Conservation (phyloP, 805 yeast species). For the Pichia sporocuriosa region DNA sequence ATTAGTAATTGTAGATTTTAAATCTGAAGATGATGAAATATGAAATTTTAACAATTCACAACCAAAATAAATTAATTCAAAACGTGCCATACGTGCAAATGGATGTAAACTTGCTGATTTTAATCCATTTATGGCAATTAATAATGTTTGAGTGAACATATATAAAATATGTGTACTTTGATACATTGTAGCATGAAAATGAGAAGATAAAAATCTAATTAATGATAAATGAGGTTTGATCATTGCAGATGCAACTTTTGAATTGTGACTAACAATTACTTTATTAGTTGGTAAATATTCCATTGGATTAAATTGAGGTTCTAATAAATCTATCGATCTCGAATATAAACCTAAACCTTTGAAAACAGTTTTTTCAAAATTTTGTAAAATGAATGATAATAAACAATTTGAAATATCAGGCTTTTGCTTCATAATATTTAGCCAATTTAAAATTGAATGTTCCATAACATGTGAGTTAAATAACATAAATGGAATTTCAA, state of each 20-base stretch:
- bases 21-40: constrained; percentile 39
- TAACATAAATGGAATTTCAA: constrained; percentile 61
- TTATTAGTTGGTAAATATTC: constrained; percentile 83
- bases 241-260: constrained; percentile 40
- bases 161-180: constrained; percentile 66
- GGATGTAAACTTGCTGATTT: constrained; percentile 73
- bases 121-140: constrained; percentile 47
- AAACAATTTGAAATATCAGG: constrained; percentile 52
- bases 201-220: constrained; percentile 62
- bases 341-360: constrained; percentile 60
- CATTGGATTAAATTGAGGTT: constrained; percentile 69
- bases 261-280: constrained; percentile 44
- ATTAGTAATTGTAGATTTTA: constrained; percentile 38
- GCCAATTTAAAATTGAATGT: constrained; percentile 72
- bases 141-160: constrained; percentile 55
- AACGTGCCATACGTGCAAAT: constrained; percentile 65
- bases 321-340: constrained; percentile 42
- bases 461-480: constrained; percentile 57
- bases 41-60: constrained; percentile 58
- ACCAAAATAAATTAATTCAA: constrained; percentile 65
- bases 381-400: constrained; percentile 58
- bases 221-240: constrained; percentile 64
- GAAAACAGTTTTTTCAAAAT: constrained; percentile 63
- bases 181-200: constrained; percentile 70
- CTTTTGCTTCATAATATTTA: constrained; percentile 63